These are phyloP conservation scores for Anisodus acutangulus DNA, from an alignment of 257 asterid genomes.

Conservation along the genomic window DNA sequence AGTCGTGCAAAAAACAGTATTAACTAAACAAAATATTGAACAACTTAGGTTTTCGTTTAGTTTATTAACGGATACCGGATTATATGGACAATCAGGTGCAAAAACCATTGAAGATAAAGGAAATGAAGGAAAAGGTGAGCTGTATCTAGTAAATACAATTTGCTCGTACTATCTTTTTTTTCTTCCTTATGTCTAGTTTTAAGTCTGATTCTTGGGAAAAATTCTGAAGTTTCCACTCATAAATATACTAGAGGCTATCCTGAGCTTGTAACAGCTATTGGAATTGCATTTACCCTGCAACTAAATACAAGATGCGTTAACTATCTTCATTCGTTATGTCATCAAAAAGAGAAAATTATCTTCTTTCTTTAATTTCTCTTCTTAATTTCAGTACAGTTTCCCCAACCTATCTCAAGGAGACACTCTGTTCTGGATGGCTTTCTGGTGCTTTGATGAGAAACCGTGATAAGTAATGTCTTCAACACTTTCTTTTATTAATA, in stretches of 20 bases:
- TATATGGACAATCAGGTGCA: constrained; percentile 8
- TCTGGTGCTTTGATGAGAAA: constrained; percentile 69
- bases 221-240: constrained; percentile 10
- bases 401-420: constrained; percentile 85
- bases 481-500: background rate
- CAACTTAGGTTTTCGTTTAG: background rate
- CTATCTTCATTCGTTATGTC: background rate
- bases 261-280: constrained; percentile 2
- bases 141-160: background rate
- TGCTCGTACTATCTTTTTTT: background rate
- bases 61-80: background rate
- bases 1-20: background rate
- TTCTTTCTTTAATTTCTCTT: constrained; percentile 38
- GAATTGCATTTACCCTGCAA: background rate
- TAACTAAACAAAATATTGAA: background rate
- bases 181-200: background rate
- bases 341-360: background rate
- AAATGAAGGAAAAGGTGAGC: constrained; percentile 2
- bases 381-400: constrained; percentile 80
- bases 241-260: background rate
- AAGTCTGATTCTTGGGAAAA: background rate
- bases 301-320: background rate
- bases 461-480: constrained; percentile 68
- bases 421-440: constrained; percentile 95
- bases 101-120: background rate